Base-by-base conservation (phyloP, 2,329 filamentous ascomycete genomes). In the Botrytis aclada region DNA sequence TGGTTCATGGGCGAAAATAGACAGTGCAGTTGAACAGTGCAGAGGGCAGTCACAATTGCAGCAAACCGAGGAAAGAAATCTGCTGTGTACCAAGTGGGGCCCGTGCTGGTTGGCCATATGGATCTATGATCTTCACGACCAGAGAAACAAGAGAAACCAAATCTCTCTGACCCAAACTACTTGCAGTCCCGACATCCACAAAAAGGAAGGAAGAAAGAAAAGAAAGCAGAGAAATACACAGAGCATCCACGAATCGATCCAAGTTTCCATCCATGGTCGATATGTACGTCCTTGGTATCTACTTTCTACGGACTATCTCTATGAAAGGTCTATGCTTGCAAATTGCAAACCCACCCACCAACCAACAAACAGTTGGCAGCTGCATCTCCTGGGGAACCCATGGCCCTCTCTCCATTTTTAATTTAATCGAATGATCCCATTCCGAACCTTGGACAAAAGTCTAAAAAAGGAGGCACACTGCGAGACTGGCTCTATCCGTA, bases 331-430 rank as follows among this genome's bases (percentile, higher is more conserved):
- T 18, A 43, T 63, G 37, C 61, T 63, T 63, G 61, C 37, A 63
- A 63, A 63, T 43, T 63, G 20, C 61, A 18, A 20, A 43, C 61
- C 29, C 61, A 43, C 37, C 7, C 12, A 9, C 60, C 34, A 41
- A 62, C 51, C 51, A 56, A 56, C 51, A 56, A 39, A 29, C n/a
- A n/a, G 43, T 64, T 64, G 61, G 39, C 39, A 32, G 39, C 61
- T 64, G 61, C 61, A 45, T 43, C 39, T 64, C 61, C 61, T 64
- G 61, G 61, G 61, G 61, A 64, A 43, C 37, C 61, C 61, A 45
- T 64, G 61, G 32, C 22, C 1, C 39, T 22, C 37, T 29, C 61
- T 43, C 61, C 61, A 64, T 45, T 64, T 43, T 64, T 64, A 32
- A 64, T 64, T 64, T 29, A 10, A 45, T 64, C 37, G 16, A 20